phyloP scores from a whole-genome alignment of 352 stramenopile genomes.

The Pythium oligandrum region DNA sequence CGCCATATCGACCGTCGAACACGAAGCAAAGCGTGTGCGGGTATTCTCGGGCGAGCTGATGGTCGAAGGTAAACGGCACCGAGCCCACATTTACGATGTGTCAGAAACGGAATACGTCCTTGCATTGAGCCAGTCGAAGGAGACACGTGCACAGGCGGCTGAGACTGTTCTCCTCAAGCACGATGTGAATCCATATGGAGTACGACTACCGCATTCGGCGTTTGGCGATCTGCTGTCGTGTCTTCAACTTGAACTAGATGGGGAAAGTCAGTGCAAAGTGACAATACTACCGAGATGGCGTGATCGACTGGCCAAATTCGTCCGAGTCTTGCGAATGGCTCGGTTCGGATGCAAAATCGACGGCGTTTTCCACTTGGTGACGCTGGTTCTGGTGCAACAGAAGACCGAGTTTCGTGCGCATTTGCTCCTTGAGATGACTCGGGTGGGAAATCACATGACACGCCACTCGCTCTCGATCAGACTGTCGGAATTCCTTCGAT shows the following conservation, averaged over 20 bases:
- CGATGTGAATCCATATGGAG: slow-evolving; percentile 41
- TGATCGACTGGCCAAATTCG: slow-evolving; percentile 32
- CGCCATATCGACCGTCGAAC: too few relatives aligned
- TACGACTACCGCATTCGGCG: slow-evolving; percentile 33
- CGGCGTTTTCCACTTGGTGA: slow-evolving; percentile 30
- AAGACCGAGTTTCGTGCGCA: slow-evolving; percentile 54
- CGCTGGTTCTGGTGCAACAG: slow-evolving; percentile 45
- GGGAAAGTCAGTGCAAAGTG: background rate
- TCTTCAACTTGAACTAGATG: slow-evolving; percentile 14
- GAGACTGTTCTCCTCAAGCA: slow-evolving; percentile 30
- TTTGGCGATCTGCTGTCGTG: slow-evolving; percentile 39
- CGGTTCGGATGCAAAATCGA: slow-evolving; percentile 37
- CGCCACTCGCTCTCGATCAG: slow-evolving; percentile 32
- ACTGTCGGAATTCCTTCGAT: slow-evolving; percentile 44
- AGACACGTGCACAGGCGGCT: background rate
- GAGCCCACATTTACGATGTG: slow-evolving; percentile 11
- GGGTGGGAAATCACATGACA: slow-evolving; percentile 3
- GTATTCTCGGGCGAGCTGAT: slow-evolving; percentile 36
- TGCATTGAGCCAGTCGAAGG: background rate
- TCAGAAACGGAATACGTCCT: slow-evolving; percentile 4
- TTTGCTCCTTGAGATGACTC: slow-evolving; percentile 39
- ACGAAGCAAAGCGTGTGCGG: slow-evolving; percentile 1
- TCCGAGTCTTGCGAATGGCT: slow-evolving; percentile 38
- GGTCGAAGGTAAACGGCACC: slow-evolving; percentile 7
- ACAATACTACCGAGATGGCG: slow-evolving; percentile 28